phyloP scores from a whole-genome alignment of 2,329 filamentous ascomycete species.

The Metarhizium rileyi region DNA sequence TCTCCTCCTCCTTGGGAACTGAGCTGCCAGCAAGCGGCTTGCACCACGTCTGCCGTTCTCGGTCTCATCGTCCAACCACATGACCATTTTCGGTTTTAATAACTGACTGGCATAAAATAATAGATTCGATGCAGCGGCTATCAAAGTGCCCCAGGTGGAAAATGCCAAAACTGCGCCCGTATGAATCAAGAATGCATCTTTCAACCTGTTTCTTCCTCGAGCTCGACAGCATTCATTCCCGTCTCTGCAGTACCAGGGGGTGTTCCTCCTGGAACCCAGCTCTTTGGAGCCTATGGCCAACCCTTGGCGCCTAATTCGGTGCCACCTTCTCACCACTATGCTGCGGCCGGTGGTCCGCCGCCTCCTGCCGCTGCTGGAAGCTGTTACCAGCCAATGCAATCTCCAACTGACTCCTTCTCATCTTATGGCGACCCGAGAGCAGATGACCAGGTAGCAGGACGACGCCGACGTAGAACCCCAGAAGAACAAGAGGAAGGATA shows the following conservation, averaged over 20 bases:
- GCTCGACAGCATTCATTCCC: constrained; percentile 48
- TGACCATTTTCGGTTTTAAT: background rate
- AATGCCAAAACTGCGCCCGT: constrained; percentile 51
- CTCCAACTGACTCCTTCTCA: constrained; percentile 34
- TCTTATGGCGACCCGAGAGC: constrained; percentile 25
- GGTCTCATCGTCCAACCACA: background rate
- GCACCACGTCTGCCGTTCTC: background rate
- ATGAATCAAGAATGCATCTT: constrained; percentile 54
- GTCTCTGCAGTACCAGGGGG: constrained; percentile 49
- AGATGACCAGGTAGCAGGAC: constrained; percentile 21
- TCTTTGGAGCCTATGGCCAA: constrained; percentile 49
- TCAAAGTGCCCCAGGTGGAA: constrained; percentile 47
- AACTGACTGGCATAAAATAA: constrained; percentile 1
- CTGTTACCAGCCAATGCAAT: constrained; percentile 33
- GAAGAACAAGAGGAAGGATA: constrained; percentile 32
- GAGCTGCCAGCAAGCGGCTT: background rate
- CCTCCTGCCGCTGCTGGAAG: constrained; percentile 23
- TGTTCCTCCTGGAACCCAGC: constrained; percentile 44
- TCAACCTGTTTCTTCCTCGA: constrained; percentile 47
- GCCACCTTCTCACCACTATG: constrained; percentile 15
- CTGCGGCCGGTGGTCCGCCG: constrained; percentile 9
- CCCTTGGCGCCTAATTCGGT: constrained; percentile 32
- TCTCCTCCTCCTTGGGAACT: background rate
- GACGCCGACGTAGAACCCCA: constrained; percentile 27
- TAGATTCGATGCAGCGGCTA: constrained; percentile 54